Percentiles rank a stretch among this genome's conserved stretches.
Evolutionary conservation across 345 rosid species (phyloP).

Genomic region (Conringia planisiliqua): DNA sequence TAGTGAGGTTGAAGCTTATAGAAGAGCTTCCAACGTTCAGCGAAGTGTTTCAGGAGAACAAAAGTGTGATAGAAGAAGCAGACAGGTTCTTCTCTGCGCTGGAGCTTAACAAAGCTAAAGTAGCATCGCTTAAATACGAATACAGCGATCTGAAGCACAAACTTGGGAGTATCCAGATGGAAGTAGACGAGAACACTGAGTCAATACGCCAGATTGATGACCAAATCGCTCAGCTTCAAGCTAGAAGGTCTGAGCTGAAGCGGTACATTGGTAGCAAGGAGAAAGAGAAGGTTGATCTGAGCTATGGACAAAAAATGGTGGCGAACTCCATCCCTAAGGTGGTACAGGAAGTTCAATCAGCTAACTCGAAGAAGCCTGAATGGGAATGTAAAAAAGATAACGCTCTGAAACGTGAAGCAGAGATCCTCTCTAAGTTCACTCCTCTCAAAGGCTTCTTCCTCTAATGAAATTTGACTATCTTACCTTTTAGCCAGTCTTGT

Average conservation of each 20-base stretch:
- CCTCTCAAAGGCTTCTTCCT: conserved; percentile 50
- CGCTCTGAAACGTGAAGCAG: conserved; percentile 47
- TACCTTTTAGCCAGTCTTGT: not conserved
- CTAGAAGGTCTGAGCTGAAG: conserved; percentile 42
- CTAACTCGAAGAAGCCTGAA: conserved; percentile 48
- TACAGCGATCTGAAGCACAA: conserved; percentile 56
- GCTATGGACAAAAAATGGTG: conserved; percentile 44
- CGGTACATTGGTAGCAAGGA: conserved; percentile 42
- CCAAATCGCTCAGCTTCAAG: conserved; percentile 54
- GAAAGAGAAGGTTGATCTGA: conserved; percentile 40
- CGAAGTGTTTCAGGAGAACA: conserved; percentile 53
- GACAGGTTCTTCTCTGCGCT: conserved; percentile 43
- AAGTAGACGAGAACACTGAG: conserved; percentile 42
- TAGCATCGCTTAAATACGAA: conserved; percentile 50
- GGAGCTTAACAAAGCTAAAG: conserved; percentile 55
- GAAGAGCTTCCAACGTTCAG: conserved; percentile 63
- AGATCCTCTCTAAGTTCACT: conserved; percentile 55
- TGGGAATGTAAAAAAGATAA: conserved; percentile 56
- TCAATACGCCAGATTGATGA: conserved; percentile 51
- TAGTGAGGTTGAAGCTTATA: conserved; percentile 58
- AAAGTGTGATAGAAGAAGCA: conserved; percentile 46
- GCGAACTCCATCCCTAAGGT: conserved; percentile 49
- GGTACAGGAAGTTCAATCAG: conserved; percentile 54
- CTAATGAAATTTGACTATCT: not conserved
- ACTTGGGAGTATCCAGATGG: conserved; percentile 43